Evolutionary conservation across 495 filamentous ascomycete species (phyloP), one percentile per base, ranked within the genome.

Genomic region (Entonaema liquescens): DNA sequence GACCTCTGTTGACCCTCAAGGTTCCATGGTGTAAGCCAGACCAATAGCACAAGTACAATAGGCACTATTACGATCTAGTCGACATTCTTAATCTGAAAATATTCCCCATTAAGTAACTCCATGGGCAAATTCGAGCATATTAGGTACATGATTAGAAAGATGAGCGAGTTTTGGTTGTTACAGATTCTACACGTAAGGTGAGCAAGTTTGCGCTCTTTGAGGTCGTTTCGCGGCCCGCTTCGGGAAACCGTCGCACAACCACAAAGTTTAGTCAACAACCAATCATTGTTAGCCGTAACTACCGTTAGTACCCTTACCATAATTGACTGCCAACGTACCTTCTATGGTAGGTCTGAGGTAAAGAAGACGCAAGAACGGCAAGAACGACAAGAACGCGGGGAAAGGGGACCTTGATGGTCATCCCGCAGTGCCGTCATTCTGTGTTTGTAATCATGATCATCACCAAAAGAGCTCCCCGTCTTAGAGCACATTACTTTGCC

Each of bases 131-230:
- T 13, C 28, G 28, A 26, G 31, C 29, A 25, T 8, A 21, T 49
- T 40, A 36, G 50, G 31, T 59, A 68, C 53, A 59, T 68, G 15
- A 3, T 50, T 15, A 53, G 19, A 2, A 47, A 47, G 12, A 1
- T 11, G 42, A 47, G 42, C 0, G 19, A 47, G 42, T 47, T 47
- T 2, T 21, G 9, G 19, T 23, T 23, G 42, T 47, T 47, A 47
- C 42, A 35, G 42, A 7, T 25, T 60, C n/a, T 15, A 42, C 28
- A 60, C 49, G 49, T 56, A 68, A 57, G 42, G 40, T 73, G 70
- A 73, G 70, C 70, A 73, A 73, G 70, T 73, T 73, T 73, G 70
- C 70, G 70, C 65, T 56, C n/a, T 65, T 73, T 73, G 70, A 73
- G 70, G 44, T 56, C 60, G 61, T 68, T 73, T 68, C 61, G 50